Base-by-base conservation (phyloP, 2,329 filamentous ascomycete genomes). In the Phoma herbarum region DNA sequence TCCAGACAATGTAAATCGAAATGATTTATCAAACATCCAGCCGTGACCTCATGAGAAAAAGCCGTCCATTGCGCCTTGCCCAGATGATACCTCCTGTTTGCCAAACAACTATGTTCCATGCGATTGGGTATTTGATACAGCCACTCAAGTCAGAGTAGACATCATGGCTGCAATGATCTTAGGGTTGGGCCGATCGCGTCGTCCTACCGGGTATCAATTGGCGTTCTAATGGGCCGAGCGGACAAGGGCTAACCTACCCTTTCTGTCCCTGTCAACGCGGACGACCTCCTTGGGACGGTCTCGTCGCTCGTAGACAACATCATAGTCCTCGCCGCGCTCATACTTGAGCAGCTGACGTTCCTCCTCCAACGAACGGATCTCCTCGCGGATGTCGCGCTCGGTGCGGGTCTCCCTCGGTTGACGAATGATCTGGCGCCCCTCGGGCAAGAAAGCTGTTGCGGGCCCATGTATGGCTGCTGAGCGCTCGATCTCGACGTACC, bases 231-330 rank as follows among this genome's bases (percentile, higher is more conserved):
- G 85, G 81, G 88, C 87, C 73, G 90, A 90, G 79, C 91, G 86
- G 82, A 90, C 91, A 81, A 93, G 88, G 83, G 88, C 87, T 87
- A 95, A 88, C 90, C 89, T 95, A 96, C 93, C 93, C 93, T 91
- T 95, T 84, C 90, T 90, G 81, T 97, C 92, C 83, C 90, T 92
- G 80, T 92, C 90, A 70, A 97, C 87, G 68, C 90, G 84, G 63
- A 90, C 82, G 52, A 88, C 78, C 59, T 87, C 85, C 49, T 67
- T 83, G 70, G 68, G 80, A 50, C 64, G 76, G 57, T 64, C 88
- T 77, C 68, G 82, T 53, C 80, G 76, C 59, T 88, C 89, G 42
- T 91, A 76, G 44, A 91, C 83, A 31, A 91, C 83, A 31, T 91
- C 88, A 52, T 87, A 85, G 26, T 86, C 83, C 22, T 80, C 78